Conservation (phyloP, 2,329 filamentous ascomycete genomes). For the Metarhizium robertsii region DNA sequence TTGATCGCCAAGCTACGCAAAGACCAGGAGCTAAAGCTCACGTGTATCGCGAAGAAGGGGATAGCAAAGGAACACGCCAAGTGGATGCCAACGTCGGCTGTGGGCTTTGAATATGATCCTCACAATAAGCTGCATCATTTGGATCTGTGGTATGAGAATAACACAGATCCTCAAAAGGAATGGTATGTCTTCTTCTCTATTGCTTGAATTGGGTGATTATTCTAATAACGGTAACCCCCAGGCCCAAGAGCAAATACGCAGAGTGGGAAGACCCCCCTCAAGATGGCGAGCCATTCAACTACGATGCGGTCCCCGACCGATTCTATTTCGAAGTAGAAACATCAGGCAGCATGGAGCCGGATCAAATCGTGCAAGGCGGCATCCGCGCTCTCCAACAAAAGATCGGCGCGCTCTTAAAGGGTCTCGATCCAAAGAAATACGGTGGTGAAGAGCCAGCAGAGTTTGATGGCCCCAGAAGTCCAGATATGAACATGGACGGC, state of each 20-base stretch:
- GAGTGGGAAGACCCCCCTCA: conserved; percentile 70
- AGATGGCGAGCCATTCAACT: conserved; percentile 84
- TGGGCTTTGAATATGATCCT: conserved; percentile 97
- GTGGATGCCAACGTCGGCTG: conserved; percentile 86
- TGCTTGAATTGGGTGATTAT: neutral
- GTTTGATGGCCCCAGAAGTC: conserved; percentile 57
- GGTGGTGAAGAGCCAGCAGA: conserved; percentile 50
- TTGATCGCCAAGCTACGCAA: conserved; percentile 85
- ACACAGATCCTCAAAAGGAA: conserved; percentile 65
- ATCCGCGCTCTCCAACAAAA: conserved; percentile 87
- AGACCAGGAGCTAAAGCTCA: conserved; percentile 82
- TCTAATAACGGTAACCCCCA: conserved; percentile 21
- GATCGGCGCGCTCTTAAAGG: conserved; percentile 66
- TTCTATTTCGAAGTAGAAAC: conserved; percentile 96
- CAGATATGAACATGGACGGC: conserved; percentile 52
- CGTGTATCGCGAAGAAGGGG: conserved; percentile 93
- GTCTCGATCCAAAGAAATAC: conserved; percentile 36
- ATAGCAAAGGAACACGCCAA: conserved; percentile 99
- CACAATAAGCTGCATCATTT: conserved; percentile 91
- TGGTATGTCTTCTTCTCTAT: conserved; percentile 50
- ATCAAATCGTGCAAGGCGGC: conserved; percentile 79
- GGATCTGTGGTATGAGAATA: conserved; percentile 84
- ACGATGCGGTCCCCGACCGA: conserved; percentile 69
- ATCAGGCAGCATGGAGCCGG: conserved; percentile 78
- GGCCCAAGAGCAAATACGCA: conserved; percentile 74